phyloP scores from a whole-genome alignment of 1,284 basidiomycete genomes.

The Ustilago cynodontis region DNA sequence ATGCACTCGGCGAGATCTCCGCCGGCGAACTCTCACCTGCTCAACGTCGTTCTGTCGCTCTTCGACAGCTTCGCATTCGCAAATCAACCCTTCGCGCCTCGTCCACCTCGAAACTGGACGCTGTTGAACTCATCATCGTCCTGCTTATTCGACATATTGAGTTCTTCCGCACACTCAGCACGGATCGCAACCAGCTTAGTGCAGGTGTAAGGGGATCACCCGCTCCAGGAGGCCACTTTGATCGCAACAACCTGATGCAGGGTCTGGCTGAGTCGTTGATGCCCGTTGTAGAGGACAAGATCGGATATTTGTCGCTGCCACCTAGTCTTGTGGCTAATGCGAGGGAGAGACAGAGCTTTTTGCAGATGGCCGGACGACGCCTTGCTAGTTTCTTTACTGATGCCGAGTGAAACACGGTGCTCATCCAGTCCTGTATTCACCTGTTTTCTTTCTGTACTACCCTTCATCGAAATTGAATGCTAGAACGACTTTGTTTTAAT shows the following conservation, averaged over 20 bases:
- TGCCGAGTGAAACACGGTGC: constrained; percentile 23
- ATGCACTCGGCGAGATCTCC: constrained; percentile 38
- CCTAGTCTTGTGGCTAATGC: constrained; percentile 51
- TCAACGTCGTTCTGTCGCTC: constrained; percentile 72
- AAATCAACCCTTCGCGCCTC: constrained; percentile 72
- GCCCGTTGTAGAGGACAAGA: constrained; percentile 57
- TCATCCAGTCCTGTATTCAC: too few relatives aligned
- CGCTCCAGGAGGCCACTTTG: constrained; percentile 24
- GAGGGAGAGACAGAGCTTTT: constrained; percentile 52
- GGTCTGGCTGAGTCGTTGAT: constrained; percentile 41
- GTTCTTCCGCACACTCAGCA: constrained; percentile 71
- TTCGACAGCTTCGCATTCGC: constrained; percentile 76
- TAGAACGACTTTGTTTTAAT: too few relatives aligned
- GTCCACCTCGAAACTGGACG: constrained; percentile 75
- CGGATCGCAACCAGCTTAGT: constrained; percentile 12
- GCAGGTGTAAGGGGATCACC: constrained; percentile 8
- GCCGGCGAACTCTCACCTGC: constrained; percentile 39
- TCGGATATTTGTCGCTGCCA: constrained; percentile 49
- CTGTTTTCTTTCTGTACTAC: too few relatives aligned
- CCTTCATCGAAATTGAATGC: neutral
- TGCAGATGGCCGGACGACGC: constrained; percentile 59
- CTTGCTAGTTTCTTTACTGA: constrained; percentile 53
- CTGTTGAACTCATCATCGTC: constrained; percentile 84
- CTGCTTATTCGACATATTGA: constrained; percentile 87
- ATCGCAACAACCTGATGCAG: constrained; percentile 33